Evolutionary conservation across 805 yeast genomes (phyloP), one percentile per base, ranked within the genome.

Genomic region (Torulaspora microellipsoides): DNA sequence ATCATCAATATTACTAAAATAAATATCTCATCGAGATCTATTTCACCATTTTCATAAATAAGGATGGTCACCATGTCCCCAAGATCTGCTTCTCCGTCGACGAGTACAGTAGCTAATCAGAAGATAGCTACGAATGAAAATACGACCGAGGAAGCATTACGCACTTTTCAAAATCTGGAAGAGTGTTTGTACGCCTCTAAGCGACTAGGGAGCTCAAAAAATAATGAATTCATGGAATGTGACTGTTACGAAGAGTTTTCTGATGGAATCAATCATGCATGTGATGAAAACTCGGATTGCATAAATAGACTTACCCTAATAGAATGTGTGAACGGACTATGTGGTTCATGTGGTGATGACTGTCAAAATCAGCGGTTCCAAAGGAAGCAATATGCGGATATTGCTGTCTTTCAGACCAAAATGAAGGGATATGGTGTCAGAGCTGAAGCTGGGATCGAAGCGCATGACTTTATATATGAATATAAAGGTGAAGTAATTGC

Each of bases 401-500:
- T 90, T n/a, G 78, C 85, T 27, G 84, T 93, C n/a, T 79, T 91
- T 45, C 73, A 77, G 51, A 89, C 99, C 1, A 88, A 83, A 43
- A 67, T 71, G 51, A 91, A 91, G 62, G 99, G 99, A 1, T 91
- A 77, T 59, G 99, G 99, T 31, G 78, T 91, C 43, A 73, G 95
- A 47, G 90, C 95, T 0, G 72, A 79, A 44, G 64, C 58, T 4
- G 71, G 68, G 40, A 70, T 93, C 11, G 67, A 73, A 12, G 80
- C 77, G 15, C 78, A 80, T 42, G 70, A 78, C n/a, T 89, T 91
- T 59, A 77, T 91, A 34, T 87, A 85, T 66, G 99, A 91, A 67
- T 91, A 91, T 66, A 79, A 85, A 38, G 99, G 99, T 34, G 98
- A 91, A 64, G 95, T 91, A 30, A 83, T 91, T 29, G 90, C 85